Conservation (phyloP, 163 green algal genomes). For the Chlorella variabilis region DNA sequence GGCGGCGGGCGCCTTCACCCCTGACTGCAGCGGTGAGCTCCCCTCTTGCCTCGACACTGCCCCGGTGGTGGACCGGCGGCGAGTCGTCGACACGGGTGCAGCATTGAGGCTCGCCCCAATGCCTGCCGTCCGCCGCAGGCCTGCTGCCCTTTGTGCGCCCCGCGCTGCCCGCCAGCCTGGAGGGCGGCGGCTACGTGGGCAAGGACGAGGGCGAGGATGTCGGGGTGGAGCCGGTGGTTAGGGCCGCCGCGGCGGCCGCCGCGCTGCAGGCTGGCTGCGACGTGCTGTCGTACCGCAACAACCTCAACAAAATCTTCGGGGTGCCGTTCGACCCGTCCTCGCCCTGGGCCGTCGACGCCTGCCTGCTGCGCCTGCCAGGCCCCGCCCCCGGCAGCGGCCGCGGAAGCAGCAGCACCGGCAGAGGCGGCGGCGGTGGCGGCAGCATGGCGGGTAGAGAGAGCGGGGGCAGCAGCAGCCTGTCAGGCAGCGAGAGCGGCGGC, state of each 20-base stretch:
- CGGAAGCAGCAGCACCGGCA: not conserved
- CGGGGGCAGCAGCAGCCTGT: not conserved
- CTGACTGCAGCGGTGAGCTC: not conserved
- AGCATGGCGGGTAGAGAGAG: not conserved
- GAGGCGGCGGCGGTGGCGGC: too few relatives aligned
- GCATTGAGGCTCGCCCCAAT: too few relatives aligned
- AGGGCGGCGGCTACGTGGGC: not conserved
- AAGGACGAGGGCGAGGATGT: not conserved
- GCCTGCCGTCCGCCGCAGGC: too few relatives aligned
- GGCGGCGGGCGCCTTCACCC: not conserved
- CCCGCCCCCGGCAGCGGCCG: not conserved
- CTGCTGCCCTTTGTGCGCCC: constrained; percentile 14
- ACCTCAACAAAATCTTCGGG: constrained; percentile 64
- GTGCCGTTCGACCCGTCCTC: constrained; percentile 23
- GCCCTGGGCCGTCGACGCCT: constrained; percentile 52
- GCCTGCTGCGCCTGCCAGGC: not conserved
- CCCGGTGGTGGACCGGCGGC: too few relatives aligned
- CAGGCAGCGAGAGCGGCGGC: too few relatives aligned
- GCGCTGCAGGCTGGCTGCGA: not conserved
- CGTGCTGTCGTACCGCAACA: constrained; percentile 61
- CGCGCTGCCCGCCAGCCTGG: constrained; percentile 5
- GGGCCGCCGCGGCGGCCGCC: not conserved
- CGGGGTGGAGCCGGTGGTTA: constrained; percentile 24
- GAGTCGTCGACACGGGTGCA: too few relatives aligned
- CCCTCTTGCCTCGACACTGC: too few relatives aligned